Evolutionary conservation across 495 filamentous ascomycete genomes (phyloP).

Genomic region (Penicillium daleae): DNA sequence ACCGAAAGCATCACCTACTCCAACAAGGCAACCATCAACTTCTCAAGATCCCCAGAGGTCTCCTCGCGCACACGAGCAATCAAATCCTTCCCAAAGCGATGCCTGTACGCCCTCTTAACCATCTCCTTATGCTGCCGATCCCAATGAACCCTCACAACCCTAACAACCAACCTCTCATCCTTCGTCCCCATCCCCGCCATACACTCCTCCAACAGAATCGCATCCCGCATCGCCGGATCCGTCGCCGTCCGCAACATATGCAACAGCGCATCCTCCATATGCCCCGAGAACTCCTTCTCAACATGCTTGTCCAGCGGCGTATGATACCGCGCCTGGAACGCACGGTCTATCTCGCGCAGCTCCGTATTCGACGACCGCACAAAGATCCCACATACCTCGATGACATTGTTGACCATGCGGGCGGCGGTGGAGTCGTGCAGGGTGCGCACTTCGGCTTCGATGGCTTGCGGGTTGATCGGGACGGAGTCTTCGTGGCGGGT

Average conservation of each 20-base stretch:
- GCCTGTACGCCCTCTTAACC: slow-evolving; percentile 73
- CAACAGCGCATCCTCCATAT: slow-evolving; percentile 87
- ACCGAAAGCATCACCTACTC: slow-evolving; percentile 26
- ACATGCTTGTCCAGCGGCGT: slow-evolving; percentile 71
- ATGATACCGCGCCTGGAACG: slow-evolving; percentile 69
- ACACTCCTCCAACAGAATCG: slow-evolving; percentile 74
- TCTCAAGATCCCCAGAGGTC: slow-evolving; percentile 85
- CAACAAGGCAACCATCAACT: slow-evolving; percentile 49
- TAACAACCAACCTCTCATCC: slow-evolving; percentile 73
- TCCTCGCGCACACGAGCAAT: slow-evolving; percentile 71
- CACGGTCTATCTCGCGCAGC: slow-evolving; percentile 74
- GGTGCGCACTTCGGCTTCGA: slow-evolving; percentile 72
- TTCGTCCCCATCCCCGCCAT: slow-evolving; percentile 90
- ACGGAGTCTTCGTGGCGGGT: slow-evolving; percentile 73
- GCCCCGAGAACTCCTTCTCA: slow-evolving; percentile 80
- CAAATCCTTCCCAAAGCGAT: slow-evolving; percentile 64
- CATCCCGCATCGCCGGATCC: slow-evolving; percentile 83
- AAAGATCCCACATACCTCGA: slow-evolving; percentile 76
- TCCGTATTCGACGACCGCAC: slow-evolving; percentile 74
- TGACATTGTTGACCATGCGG: slow-evolving; percentile 71
- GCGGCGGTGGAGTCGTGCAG: slow-evolving; percentile 75
- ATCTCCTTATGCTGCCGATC: slow-evolving; percentile 68
- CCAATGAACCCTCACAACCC: slow-evolving; percentile 82
- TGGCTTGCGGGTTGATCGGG: slow-evolving; percentile 66
- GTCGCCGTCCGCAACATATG: slow-evolving; percentile 74